phyloP scores from a whole-genome alignment of 2,329 filamentous ascomycete genomes.

The Xylaria polymorpha region DNA sequence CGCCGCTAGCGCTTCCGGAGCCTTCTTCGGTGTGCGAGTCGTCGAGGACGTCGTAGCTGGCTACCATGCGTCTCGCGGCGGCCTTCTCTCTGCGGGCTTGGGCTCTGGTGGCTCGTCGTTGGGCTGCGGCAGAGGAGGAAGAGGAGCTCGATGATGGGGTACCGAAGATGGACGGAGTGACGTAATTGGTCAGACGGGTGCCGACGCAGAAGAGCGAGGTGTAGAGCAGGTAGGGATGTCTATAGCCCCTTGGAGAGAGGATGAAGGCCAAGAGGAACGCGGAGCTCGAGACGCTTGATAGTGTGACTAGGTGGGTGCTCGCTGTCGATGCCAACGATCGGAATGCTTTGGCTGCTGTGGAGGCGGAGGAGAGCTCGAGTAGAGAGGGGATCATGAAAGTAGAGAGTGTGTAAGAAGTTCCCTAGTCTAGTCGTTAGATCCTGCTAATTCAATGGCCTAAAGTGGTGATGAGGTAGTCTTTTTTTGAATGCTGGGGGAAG shows the following conservation, averaged over 20 bases:
- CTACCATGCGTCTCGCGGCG: slow-evolving; percentile 67
- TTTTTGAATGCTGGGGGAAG: slow-evolving; percentile 12
- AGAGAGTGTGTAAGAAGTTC: slow-evolving; percentile 86
- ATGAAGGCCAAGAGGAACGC: slow-evolving; percentile 82
- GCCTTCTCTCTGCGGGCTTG: slow-evolving; percentile 48
- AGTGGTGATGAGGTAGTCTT: neutral
- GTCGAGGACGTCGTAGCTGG: slow-evolving; percentile 76
- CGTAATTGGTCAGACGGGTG: slow-evolving; percentile 65
- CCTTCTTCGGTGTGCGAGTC: slow-evolving; percentile 63
- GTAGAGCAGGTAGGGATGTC: slow-evolving; percentile 93
- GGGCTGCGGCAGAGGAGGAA: slow-evolving; percentile 43
- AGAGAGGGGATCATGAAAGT: slow-evolving; percentile 83
- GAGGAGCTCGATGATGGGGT: slow-evolving; percentile 45
- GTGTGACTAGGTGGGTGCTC: slow-evolving; percentile 71
- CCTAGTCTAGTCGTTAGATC: slow-evolving; percentile 63
- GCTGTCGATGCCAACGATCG: slow-evolving; percentile 72
- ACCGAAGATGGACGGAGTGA: slow-evolving; percentile 59
- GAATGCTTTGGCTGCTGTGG: slow-evolving; percentile 76
- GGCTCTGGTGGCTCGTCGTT: slow-evolving; percentile 48
- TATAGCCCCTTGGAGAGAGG: slow-evolving; percentile 77
- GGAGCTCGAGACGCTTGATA: slow-evolving; percentile 75
- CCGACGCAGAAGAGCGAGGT: slow-evolving; percentile 76
- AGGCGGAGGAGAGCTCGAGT: slow-evolving; percentile 81
- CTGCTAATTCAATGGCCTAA: slow-evolving; percentile 3
- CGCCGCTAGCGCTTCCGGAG: slow-evolving; percentile 53